A percentile compares a stretch with the other conserved stretches of the same genome.
Evolutionary conservation across 495 filamentous ascomycete species (phyloP).

Genomic region (Penicillium longicatenatum): DNA sequence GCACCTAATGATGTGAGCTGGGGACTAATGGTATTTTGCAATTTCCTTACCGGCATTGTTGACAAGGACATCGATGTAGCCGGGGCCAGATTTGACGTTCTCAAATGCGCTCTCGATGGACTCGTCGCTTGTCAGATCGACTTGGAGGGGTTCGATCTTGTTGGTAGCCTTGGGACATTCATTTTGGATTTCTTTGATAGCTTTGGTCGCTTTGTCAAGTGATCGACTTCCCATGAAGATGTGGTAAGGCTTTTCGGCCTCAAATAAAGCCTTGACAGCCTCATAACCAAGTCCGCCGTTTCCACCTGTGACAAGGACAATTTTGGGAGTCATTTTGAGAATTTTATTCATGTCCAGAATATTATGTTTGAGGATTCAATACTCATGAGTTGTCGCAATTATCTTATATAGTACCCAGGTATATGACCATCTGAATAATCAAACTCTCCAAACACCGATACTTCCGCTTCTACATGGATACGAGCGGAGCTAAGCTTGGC

Average conservation of each 20-base stretch:
- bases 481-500: background rate
- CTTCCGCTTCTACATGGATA: background rate
- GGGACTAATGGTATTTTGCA: background rate
- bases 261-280: slow-evolving; percentile 15
- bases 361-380: no score
- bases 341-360: background rate
- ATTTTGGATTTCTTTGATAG: slow-evolving; percentile 10
- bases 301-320: slow-evolving; percentile 15
- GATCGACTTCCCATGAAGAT: slow-evolving; percentile 18
- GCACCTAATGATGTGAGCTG: slow-evolving; percentile 23
- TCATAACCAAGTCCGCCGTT: slow-evolving; percentile 22
- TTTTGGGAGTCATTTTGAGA: slow-evolving; percentile 10
- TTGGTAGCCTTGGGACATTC: slow-evolving; percentile 12
- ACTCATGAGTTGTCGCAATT: no score
- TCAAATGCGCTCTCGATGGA: slow-evolving; percentile 36
- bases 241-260: slow-evolving; percentile 13
- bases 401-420: no score
- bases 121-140: slow-evolving; percentile 39
- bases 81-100: slow-evolving; percentile 29
- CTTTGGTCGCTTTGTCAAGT: slow-evolving; percentile 8
- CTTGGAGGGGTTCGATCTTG: slow-evolving; percentile 18
- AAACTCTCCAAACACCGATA: slow-evolving; percentile 17
- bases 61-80: slow-evolving; percentile 44
- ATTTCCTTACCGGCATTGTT: slow-evolving; percentile 38
- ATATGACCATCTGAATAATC: background rate